A percentile compares a stretch with the other conserved stretches of the same genome.
Conservation (phyloP, 805 yeast genomes). For the Zygosaccharomyces bisporus region DNA sequence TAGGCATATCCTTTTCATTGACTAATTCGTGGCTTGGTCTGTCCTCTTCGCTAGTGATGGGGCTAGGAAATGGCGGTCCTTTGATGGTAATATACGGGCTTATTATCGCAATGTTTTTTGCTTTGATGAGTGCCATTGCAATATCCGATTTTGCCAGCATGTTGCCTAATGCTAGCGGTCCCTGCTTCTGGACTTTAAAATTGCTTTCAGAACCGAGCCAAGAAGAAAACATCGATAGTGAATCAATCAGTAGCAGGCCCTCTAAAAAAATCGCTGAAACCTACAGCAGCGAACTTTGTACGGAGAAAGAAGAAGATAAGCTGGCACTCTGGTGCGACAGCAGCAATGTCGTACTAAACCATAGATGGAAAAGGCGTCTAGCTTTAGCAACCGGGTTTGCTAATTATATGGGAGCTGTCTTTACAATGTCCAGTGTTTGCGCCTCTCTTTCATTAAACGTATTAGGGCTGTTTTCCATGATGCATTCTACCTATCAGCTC, state of each 20-base stretch:
- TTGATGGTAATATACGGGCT: slow-evolving; percentile 55
- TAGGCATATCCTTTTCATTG: slow-evolving; percentile 58
- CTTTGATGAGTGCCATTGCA: slow-evolving; percentile 47
- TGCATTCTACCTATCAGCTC: slow-evolving; percentile 36
- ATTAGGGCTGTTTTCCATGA: slow-evolving; percentile 48
- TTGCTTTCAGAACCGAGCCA: slow-evolving; percentile 36
- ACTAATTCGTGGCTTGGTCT: slow-evolving; percentile 63
- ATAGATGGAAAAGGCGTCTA: slow-evolving; percentile 7
- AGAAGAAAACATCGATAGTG: neutral
- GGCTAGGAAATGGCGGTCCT: slow-evolving; percentile 58
- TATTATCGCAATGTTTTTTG: slow-evolving; percentile 46
- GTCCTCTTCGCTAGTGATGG: slow-evolving; percentile 51
- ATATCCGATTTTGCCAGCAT: slow-evolving; percentile 52
- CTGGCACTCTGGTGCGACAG: slow-evolving; percentile 14
- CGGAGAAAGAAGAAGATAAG: slow-evolving; percentile 10
- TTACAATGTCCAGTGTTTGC: slow-evolving; percentile 58
- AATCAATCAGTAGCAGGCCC: neutral
- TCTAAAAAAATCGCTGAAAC: slow-evolving; percentile 34
- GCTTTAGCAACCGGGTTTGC: slow-evolving; percentile 51
- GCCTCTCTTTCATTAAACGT: slow-evolving; percentile 50
- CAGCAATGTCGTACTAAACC: slow-evolving; percentile 6
- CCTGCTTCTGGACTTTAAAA: slow-evolving; percentile 55
- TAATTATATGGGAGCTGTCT: slow-evolving; percentile 59
- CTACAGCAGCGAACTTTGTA: neutral
- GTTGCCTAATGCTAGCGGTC: slow-evolving; percentile 57